Base-by-base conservation (phyloP, 2,329 filamentous ascomycete species). In the Claviceps sp. region DNA sequence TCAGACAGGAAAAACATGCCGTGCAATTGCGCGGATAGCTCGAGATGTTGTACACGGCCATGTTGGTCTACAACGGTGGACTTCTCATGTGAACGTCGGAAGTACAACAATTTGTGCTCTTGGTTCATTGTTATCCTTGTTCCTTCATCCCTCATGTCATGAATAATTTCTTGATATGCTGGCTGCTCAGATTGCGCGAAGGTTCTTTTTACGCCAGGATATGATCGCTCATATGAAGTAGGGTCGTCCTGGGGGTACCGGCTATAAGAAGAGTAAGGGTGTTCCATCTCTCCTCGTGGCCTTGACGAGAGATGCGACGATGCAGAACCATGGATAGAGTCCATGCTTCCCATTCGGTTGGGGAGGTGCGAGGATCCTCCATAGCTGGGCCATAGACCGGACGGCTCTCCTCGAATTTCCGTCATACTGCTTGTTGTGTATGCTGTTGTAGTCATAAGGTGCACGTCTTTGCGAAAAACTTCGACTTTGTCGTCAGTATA, bases 1-100 rank as follows among this genome's bases (percentile, higher is more conserved):
- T 91, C 87, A 34, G 87, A 89, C 37, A 91, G 73, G 65, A 91
- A 91, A 72, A 91, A 91, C 86, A 91, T 90, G 71, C 87, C 87
- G 63, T 90, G 86, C 34, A 91, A 80, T 69, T 91, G 86, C 16
- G 87, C 86, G 7, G 77, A 76, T 40, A 82, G 67, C 57, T 81
- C 78, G n/a, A 82, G 71, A 58, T 80, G 75, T 62, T 80, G 77
- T 57, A 81, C 74, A 44, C 75, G 74, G 44, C 77, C 77, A 62
- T 80, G 76, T 56, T 74, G 71, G 61, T 82, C 78, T 54, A 81
- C 71, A 48, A 81, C 73, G 42, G 77, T 80, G 66, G 76, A 70
- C 68, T 81, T 81, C 62, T 81, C 78, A 57, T 75, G 74, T 8
- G 71, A 68, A 52, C 73, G 73, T 59, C 76, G 75, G 64, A 82